Evolutionary conservation across 2,329 filamentous ascomycete genomes (phyloP).

Genomic region (Botryotinia globosa): DNA sequence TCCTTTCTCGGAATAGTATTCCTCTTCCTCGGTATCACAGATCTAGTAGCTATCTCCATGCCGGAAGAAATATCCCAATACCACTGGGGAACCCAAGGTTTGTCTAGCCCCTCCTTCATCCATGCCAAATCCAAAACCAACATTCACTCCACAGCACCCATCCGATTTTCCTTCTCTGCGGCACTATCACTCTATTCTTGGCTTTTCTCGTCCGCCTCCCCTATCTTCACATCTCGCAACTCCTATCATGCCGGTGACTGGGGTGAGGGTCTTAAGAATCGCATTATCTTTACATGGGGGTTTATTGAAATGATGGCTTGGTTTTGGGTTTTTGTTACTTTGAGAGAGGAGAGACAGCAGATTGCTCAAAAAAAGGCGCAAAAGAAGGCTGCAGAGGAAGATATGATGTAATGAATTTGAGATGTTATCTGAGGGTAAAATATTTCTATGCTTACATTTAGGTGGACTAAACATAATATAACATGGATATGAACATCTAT

Average conservation of each 20-base stretch:
- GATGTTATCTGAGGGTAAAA: not conserved
- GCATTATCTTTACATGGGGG: slow-evolving; percentile 78
- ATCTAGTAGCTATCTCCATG: slow-evolving; percentile 64
- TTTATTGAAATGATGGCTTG: slow-evolving; percentile 81
- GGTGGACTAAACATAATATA: not conserved
- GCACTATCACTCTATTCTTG: slow-evolving; percentile 62
- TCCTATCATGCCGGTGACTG: slow-evolving; percentile 45
- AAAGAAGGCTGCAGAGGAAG: slow-evolving; percentile 40
- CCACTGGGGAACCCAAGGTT: slow-evolving; percentile 64
- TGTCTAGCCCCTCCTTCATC: slow-evolving; percentile 52
- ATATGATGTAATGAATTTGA: slow-evolving; percentile 31
- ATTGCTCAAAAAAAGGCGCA: slow-evolving; percentile 36
- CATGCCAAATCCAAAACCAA: slow-evolving; percentile 3
- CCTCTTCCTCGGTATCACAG: slow-evolving; percentile 56
- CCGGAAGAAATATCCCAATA: slow-evolving; percentile 63
- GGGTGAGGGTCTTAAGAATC: slow-evolving; percentile 73
- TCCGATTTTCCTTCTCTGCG: slow-evolving; percentile 65
- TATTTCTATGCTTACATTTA: not conserved
- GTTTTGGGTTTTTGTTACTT: slow-evolving; percentile 79
- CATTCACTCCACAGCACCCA: slow-evolving; percentile 45
- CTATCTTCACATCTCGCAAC: slow-evolving; percentile 45
- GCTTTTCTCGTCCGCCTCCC: slow-evolving; percentile 53
- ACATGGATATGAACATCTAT: slow-evolving; percentile 3
- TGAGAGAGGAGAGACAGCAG: slow-evolving; percentile 60
- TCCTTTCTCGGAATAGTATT: slow-evolving; percentile 71